Conservation (phyloP, 2,329 filamentous ascomycete species). For the Rasamsonia emersonii region DNA sequence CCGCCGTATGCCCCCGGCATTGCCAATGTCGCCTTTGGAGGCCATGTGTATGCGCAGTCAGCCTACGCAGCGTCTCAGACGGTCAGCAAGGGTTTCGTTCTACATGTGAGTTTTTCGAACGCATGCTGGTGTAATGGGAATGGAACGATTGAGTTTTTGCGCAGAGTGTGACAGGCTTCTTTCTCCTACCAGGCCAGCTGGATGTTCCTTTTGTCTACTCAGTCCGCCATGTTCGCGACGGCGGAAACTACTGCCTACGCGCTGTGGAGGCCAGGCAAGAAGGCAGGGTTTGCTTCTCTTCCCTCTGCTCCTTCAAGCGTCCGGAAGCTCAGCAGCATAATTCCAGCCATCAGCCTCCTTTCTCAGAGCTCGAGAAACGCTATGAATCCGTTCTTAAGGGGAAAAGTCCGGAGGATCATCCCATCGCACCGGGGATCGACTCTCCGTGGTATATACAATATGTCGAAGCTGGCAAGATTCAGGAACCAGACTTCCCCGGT, state of each 20-base stretch:
- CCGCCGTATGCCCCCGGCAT: slow-evolving; percentile 35
- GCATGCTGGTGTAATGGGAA: too few species aligned
- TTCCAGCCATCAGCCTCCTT: slow-evolving; percentile 23
- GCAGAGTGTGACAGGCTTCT: slow-evolving; percentile 46
- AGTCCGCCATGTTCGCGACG: slow-evolving; percentile 43
- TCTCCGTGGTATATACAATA: slow-evolving; percentile 27
- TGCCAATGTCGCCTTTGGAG: slow-evolving; percentile 41
- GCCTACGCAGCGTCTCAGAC: slow-evolving; percentile 50
- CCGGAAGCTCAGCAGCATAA: slow-evolving; percentile 25
- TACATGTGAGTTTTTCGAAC: slow-evolving; percentile 43
- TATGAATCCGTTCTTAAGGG: slow-evolving; percentile 22
- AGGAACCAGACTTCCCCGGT: slow-evolving; percentile 28
- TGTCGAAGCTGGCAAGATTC: slow-evolving; percentile 17
- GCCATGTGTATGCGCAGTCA: slow-evolving; percentile 50
- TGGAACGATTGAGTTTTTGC: too few species aligned
- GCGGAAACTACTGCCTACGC: slow-evolving; percentile 44
- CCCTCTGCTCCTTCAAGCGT: slow-evolving; percentile 45
- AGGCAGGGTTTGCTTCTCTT: slow-evolving; percentile 43
- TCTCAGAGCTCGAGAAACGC: slow-evolving; percentile 19
- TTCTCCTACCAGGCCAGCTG: slow-evolving; percentile 40
- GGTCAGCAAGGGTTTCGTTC: slow-evolving; percentile 40
- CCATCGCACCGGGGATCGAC: slow-evolving; percentile 26
- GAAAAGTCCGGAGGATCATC: slow-evolving; percentile 25
- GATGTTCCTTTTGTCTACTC: slow-evolving; percentile 44
- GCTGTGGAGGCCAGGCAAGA: slow-evolving; percentile 45